Evolutionary conservation across 83 land plant genomes (phyloP).

Genomic region (Picea abies): DNA sequence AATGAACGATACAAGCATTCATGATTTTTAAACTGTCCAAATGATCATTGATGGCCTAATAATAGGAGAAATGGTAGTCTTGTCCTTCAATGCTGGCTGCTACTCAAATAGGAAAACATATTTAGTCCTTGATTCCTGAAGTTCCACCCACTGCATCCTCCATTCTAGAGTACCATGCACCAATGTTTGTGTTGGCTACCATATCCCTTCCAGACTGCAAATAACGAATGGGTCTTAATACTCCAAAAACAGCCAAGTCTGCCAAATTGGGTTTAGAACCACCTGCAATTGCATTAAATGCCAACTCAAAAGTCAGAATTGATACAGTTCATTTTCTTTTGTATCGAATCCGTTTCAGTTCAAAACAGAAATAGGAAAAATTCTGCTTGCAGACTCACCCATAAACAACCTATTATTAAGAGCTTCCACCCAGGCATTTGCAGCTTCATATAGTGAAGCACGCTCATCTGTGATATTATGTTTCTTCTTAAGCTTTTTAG

Average conservation of each 20-base stretch:
- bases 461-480: constrained; percentile 93
- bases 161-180: constrained; percentile 88
- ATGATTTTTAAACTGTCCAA: too few relatives aligned
- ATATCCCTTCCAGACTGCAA: constrained; percentile 83
- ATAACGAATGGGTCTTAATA: constrained; percentile 81
- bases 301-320: background rate
- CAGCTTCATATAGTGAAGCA: constrained; percentile 86
- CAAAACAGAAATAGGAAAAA: background rate
- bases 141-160: constrained; percentile 84
- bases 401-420: constrained; percentile 76
- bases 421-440: constrained; percentile 91
- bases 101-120: too few relatives aligned
- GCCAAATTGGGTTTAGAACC: constrained; percentile 90
- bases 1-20: too few relatives aligned
- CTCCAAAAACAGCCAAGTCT: constrained; percentile 95
- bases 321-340: background rate
- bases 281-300: constrained; percentile 42
- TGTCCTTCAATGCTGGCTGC: too few relatives aligned
- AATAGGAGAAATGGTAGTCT: too few relatives aligned
- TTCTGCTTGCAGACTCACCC: constrained; percentile 40
- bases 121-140: constrained; percentile 24
- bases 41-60: too few relatives aligned
- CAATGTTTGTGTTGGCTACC: constrained; percentile 82
- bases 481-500: constrained; percentile 89
- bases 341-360: background rate